Base-by-base conservation (phyloP, 805 yeast genomes). In the Priceomyces castillae region DNA sequence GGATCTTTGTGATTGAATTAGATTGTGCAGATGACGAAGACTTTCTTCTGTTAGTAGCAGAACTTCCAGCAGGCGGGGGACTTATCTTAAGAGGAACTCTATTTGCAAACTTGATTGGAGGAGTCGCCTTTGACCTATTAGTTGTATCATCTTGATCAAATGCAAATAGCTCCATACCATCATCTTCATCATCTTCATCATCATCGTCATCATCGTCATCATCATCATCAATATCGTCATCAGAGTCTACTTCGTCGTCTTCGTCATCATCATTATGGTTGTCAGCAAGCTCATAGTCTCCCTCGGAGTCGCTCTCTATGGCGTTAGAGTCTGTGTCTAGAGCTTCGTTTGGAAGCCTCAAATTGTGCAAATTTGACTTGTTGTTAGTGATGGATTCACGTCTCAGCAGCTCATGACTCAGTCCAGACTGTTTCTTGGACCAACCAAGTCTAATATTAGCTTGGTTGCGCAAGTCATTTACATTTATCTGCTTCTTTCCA, bases 341-440 rank as follows among this genome's bases (percentile, higher is more conserved):
- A 14, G 48, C 42, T 47, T 66, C 74, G 31, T 58, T 52, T 46
- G 84, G 84, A 11, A 78, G 56, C 46, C 66, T 73, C 18, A 73
- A 52, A 49, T 65, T 67, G 58, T 77, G 82, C 41, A 68, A 57
- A 50, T 74, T 78, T 14, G 67, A 58, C 31, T 60, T 59, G 22
- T 70, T 59, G 52, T 69, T 73, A 16, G 81, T 74, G 30, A 79
- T 79, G 11, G 80, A 74, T 53, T 76, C 81, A 47, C 84, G 64
- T 51, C 82, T 61, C 14, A 38, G 18, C 10, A 44, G 38, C 11
- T 40, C 26, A 12, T 40, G 40, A 11, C 18, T 20, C 26, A 34
- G 33, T 26, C 22, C 36, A 34, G 50, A 50, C 37, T 53, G 54
- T 53, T 61, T 73, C 61, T 63, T 71, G 52, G 63, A 58, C 74